Conservation (phyloP, 2,329 filamentous ascomycete species). For the Sporothrix globosa region DNA sequence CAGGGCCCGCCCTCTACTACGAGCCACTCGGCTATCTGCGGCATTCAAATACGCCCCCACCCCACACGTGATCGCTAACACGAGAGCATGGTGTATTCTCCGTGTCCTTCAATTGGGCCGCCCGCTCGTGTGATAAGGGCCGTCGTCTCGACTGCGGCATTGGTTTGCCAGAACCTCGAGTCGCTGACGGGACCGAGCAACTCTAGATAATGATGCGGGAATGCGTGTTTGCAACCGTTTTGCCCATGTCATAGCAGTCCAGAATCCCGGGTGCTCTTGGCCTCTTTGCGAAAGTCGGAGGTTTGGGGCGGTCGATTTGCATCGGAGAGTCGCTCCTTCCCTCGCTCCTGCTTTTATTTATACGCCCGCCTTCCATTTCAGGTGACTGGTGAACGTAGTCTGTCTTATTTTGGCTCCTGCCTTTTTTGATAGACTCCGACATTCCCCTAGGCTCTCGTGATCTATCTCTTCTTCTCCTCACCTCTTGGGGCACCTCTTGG, state of each 20-base stretch:
- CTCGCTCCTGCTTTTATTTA: constrained; percentile 32
- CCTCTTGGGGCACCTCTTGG: neutral
- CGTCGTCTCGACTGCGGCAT: neutral
- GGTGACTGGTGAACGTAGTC: constrained; percentile 12
- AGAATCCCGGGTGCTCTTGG: constrained; percentile 24
- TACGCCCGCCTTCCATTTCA: constrained; percentile 15
- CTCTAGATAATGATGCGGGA: neutral
- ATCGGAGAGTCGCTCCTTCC: constrained; percentile 9
- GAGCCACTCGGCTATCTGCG: constrained; percentile 39
- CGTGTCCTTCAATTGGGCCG: neutral
- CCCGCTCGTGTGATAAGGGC: constrained; percentile 6
- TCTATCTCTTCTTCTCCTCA: neutral
- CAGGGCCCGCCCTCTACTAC: neutral
- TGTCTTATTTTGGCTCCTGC: neutral
- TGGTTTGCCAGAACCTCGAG: neutral
- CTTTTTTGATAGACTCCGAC: neutral
- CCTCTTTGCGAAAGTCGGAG: constrained; percentile 39
- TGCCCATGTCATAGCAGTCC: neutral
- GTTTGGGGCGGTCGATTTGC: constrained; percentile 32
- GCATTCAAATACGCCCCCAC: constrained; percentile 34
- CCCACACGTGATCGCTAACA: constrained; percentile 35
- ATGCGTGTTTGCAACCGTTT: constrained; percentile 2
- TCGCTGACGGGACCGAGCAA: constrained; percentile 11
- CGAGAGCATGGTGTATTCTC: neutral
- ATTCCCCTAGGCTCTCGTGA: neutral